Conservation (phyloP, 805 yeast genomes). For the Ogataea neopini region DNA sequence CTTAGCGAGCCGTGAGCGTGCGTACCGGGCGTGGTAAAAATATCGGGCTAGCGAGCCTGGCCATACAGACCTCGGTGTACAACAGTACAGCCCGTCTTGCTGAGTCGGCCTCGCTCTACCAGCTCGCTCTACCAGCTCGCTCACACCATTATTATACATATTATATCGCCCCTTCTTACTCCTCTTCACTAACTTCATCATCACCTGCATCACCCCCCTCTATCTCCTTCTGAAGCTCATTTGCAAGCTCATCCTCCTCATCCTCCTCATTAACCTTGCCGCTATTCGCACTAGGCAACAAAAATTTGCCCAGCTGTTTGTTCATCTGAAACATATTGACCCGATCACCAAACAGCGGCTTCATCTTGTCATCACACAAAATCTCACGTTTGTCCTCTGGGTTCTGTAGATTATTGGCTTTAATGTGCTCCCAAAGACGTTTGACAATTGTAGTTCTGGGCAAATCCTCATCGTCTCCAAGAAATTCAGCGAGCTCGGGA, state of each 20-base stretch:
- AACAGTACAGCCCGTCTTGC: no score
- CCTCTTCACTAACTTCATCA: conserved; percentile 14
- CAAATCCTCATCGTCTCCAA: conserved; percentile 43
- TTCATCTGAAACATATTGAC: conserved; percentile 61
- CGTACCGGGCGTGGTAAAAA: no score
- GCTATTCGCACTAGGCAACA: conserved; percentile 34
- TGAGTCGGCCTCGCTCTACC: no score
- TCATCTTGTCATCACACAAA: conserved; percentile 58
- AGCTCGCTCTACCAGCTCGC: no score
- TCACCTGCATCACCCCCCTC: conserved; percentile 7
- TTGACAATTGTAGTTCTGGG: conserved; percentile 75
- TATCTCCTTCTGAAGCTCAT: conserved; percentile 5
- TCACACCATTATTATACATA: no score
- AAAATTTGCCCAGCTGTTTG: conserved; percentile 53
- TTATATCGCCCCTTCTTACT: conserved; percentile 2
- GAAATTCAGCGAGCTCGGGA: conserved; percentile 48
- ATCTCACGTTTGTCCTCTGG: conserved; percentile 67
- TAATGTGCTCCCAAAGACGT: conserved; percentile 69
- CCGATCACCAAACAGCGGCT: conserved; percentile 58
- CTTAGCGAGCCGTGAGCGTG: no score
- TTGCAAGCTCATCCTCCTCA: conserved; percentile 8
- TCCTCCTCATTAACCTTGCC: conserved; percentile 3
- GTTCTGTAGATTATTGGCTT: conserved; percentile 60
- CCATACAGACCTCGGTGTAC: no score
- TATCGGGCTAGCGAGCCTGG: no score